These are phyloP conservation scores for Pisolithus sp. DNA, from an alignment of 768 basidiomycete species.

Conservation along the genomic window DNA sequence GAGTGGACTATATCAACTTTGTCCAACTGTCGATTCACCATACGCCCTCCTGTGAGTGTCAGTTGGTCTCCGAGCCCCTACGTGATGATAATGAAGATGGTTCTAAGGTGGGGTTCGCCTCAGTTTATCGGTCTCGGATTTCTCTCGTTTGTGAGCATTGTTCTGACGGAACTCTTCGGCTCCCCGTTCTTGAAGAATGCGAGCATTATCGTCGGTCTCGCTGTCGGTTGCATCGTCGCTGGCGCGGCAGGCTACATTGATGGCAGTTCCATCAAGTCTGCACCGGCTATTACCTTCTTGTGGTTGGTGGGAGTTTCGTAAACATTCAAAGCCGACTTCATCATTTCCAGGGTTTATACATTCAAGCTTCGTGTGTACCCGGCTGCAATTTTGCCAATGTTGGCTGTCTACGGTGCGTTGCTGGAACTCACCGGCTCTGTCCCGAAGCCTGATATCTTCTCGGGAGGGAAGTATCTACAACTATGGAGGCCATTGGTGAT, in stretches of 20 bases:
- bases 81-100: neutral
- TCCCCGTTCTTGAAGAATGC: conserved; percentile 81
- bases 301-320: conserved; percentile 37
- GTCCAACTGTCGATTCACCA: conserved; percentile 66
- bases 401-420: conserved; percentile 49
- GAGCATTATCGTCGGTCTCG: conserved; percentile 68
- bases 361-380: conserved; percentile 76
- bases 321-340: neutral
- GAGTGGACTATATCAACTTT: conserved; percentile 62
- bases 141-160: conserved; percentile 69
- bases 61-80: neutral
- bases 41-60: conserved; percentile 52
- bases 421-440: conserved; percentile 23
- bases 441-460: conserved; percentile 5
- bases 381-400: conserved; percentile 57
- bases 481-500: conserved; percentile 85
- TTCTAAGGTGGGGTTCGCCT: conserved; percentile 65
- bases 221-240: conserved; percentile 75
- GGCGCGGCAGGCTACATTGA: conserved; percentile 77
- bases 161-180: conserved; percentile 77
- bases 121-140: conserved; percentile 86
- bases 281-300: conserved; percentile 77
- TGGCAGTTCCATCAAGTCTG: conserved; percentile 51
- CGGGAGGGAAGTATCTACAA: conserved; percentile 47
- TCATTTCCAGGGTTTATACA: conserved; percentile 49